Conservation (phyloP, 1,139 yeast species). For the Saccharomycopsis hybrid region DNA sequence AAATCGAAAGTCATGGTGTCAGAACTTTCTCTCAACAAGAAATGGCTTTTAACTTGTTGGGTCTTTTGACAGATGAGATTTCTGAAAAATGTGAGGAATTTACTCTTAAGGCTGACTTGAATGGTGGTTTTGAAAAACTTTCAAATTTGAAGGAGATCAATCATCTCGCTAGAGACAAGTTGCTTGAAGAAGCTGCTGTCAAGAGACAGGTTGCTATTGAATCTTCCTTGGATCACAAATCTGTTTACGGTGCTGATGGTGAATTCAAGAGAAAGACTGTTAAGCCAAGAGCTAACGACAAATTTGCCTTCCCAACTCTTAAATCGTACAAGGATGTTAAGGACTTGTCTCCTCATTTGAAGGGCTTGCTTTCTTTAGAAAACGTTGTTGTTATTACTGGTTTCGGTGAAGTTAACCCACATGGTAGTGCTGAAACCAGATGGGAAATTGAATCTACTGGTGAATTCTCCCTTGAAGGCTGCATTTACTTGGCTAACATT, state of each 20-base stretch:
- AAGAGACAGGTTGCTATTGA: constrained; percentile 95
- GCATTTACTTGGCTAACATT: constrained; percentile 99
- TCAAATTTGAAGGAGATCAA: constrained; percentile 90
- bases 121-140: constrained; percentile 95
- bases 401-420: constrained; percentile 97
- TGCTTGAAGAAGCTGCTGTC: constrained; percentile 80
- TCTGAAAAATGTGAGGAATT: constrained; percentile 84
- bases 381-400: constrained; percentile 92
- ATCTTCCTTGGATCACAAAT: constrained; percentile 87
- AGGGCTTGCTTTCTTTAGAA: constrained; percentile 89
- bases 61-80: constrained; percentile 83
- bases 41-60: constrained; percentile 97
- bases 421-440: constrained; percentile 99
- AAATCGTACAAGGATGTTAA: constrained; percentile 73
- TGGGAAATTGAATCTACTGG: constrained; percentile 99
- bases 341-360: constrained; percentile 59
- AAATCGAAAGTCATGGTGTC: constrained; percentile 91
- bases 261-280: constrained; percentile 33
- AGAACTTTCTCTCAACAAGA: constrained; percentile 98
- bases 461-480: constrained; percentile 95
- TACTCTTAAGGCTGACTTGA: constrained; percentile 96
- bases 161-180: constrained; percentile 70
- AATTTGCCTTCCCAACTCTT: constrained; percentile 85
- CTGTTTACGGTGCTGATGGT: constrained; percentile 82
- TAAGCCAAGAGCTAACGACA: constrained; percentile 92